Percentiles rank a stretch among this genome's conserved stretches.
Conservation (phyloP, 2,329 filamentous ascomycete species). For the Pseudopithomyces chartarum region DNA sequence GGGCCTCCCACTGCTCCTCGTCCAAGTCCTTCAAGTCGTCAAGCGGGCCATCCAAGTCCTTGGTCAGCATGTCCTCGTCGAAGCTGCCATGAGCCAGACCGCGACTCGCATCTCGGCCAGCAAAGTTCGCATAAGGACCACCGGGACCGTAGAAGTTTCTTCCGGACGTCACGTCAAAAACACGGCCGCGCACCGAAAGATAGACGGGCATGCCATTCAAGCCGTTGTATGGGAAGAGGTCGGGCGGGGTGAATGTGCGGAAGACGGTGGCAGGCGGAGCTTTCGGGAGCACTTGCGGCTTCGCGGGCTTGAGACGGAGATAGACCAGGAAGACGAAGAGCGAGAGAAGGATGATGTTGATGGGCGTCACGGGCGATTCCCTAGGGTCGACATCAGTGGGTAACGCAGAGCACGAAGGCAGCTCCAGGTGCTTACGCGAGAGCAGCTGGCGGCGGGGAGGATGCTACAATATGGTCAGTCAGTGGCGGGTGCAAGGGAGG, state of each 20-base stretch:
- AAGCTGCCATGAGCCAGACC: slow-evolving; percentile 92
- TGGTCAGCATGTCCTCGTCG: slow-evolving; percentile 91
- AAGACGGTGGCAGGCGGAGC: slow-evolving; percentile 77
- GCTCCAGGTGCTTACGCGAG: slow-evolving; percentile 46
- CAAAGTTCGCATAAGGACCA: slow-evolving; percentile 95
- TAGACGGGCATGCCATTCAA: slow-evolving; percentile 75
- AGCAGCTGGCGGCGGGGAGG: slow-evolving; percentile 60
- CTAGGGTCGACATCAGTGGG: slow-evolving; percentile 39
- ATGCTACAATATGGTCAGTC: slow-evolving; percentile 58
- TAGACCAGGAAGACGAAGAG: slow-evolving; percentile 63
- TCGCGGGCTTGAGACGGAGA: slow-evolving; percentile 62
- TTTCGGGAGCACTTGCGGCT: slow-evolving; percentile 57
- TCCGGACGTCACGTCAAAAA: slow-evolving; percentile 88
- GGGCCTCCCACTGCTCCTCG: slow-evolving; percentile 77
- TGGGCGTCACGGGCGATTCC: slow-evolving; percentile 61
- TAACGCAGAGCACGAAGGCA: neutral
- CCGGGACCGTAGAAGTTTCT: slow-evolving; percentile 96
- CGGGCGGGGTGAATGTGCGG: slow-evolving; percentile 80
- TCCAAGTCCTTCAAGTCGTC: slow-evolving; percentile 76
- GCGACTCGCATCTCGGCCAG: slow-evolving; percentile 85
- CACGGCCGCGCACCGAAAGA: slow-evolving; percentile 85
- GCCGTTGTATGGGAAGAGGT: slow-evolving; percentile 87
- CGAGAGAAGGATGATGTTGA: slow-evolving; percentile 65
- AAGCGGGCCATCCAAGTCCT: slow-evolving; percentile 82
- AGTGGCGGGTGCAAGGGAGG: neutral